Evolutionary conservation across 2,329 filamentous ascomycete genomes (phyloP).

Genomic region (Cadophora malorum): DNA sequence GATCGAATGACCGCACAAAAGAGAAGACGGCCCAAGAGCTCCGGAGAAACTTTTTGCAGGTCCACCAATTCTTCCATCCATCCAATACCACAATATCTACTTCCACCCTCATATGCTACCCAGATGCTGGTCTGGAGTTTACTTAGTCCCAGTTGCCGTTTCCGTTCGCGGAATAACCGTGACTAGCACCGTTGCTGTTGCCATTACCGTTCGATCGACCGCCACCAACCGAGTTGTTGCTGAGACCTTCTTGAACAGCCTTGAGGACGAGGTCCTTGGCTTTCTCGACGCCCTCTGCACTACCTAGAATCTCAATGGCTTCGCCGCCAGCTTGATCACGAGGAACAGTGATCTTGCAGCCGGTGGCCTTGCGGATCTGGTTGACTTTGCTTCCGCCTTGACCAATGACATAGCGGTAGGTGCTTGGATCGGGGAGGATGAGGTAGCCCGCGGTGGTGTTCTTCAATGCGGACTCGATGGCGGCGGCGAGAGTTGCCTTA

Average conservation of each 20-base stretch:
- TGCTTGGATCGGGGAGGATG: slow-evolving; percentile 82
- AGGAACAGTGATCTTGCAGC: slow-evolving; percentile 93
- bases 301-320: slow-evolving; percentile 88
- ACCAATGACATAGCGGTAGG: slow-evolving; percentile 90
- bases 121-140: neutral
- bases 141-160: slow-evolving; percentile 33
- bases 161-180: slow-evolving; percentile 12
- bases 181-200: slow-evolving; percentile 20
- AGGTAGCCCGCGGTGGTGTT: slow-evolving; percentile 83
- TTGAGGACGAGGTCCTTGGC: slow-evolving; percentile 89
- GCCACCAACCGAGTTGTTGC: slow-evolving; percentile 23
- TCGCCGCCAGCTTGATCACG: slow-evolving; percentile 77
- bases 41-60: neutral
- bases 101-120: neutral
- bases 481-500: slow-evolving; percentile 73
- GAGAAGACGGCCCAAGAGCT: neutral
- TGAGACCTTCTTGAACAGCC: slow-evolving; percentile 71
- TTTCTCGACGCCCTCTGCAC: slow-evolving; percentile 79
- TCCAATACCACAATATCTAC: neutral
- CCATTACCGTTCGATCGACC: slow-evolving; percentile 23
- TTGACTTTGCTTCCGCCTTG: slow-evolving; percentile 91
- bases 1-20: neutral
- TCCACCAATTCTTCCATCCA: neutral
- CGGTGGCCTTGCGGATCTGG: slow-evolving; percentile 87
- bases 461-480: slow-evolving; percentile 74